Base-by-base conservation (phyloP, 2,329 filamentous ascomycete genomes). In the Thelonectria rubi region DNA sequence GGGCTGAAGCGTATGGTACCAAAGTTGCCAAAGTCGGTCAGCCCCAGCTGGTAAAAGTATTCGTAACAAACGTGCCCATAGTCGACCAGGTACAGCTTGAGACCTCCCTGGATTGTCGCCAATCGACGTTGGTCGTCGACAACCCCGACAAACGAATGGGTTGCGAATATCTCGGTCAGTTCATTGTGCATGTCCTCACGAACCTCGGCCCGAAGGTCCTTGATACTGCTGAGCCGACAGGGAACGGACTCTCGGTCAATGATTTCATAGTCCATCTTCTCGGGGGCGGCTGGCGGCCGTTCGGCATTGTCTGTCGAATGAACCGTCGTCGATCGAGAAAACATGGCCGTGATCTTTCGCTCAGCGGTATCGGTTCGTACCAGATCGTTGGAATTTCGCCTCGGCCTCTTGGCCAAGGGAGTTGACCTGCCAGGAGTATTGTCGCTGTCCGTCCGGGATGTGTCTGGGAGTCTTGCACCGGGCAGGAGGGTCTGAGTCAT, bases 291-390 rank as follows among this genome's bases (percentile, higher is more conserved):
- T 53, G 76, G 56, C 18, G 76, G 71, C 56, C 82, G 81, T 8
- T 76, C 74, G 26, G 69, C 69, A 2, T 55, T 63, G 40, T 65
- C 54, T 14, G 40, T 64, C 5, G 69, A 66, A 14, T 70, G 68
- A 39, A 65, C 56, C 11, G 69, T 55, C 52, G 81, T 78, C 17
- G 88, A 84, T n/a, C 88, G 84, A 32, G 70, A 55, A 60, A 99
- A 87, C 94, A 99, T 98, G 63, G 92, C 93, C 0, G 95, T 99
- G 65, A 99, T 99, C 76, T 99, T 99, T 60, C 94, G 91, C 66
- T 92, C 84, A 61, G 90, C 91, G 1, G 92, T 88, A 74, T 99
- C 95, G 11, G 94, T 98, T 18, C 95, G 88, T 3, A 99, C 89
- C 12, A 99, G 86, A 57, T 91, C 97, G 73, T 96, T 96, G 18